Percentiles rank a stretch among this genome's conserved stretches.
These are phyloP conservation scores for Colletotrichum lini DNA, from an alignment of 2,329 filamentous ascomycete species.

Conservation along the genomic window DNA sequence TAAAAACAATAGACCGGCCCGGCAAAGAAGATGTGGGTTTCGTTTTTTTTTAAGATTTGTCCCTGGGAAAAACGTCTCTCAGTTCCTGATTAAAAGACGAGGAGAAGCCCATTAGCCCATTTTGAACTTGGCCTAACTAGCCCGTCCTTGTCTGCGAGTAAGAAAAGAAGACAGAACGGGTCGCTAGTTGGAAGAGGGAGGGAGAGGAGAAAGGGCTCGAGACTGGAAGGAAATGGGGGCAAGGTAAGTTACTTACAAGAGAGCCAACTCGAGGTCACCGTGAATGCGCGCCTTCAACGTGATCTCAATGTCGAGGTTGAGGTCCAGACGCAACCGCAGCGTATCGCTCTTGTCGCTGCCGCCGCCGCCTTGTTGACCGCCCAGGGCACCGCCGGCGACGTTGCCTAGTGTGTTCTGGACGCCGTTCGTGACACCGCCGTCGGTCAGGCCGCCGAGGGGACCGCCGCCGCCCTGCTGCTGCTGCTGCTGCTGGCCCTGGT, in stretches of 20 bases:
- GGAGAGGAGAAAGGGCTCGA: constrained; percentile 21
- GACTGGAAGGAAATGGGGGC: constrained; percentile 22
- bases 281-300: constrained; percentile 89
- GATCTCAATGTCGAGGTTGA: constrained; percentile 88
- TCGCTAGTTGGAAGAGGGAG: constrained; percentile 26
- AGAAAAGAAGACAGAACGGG: constrained; percentile 42
- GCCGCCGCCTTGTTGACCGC: constrained; percentile 50
- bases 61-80: constrained; percentile 43
- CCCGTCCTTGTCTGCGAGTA: constrained; percentile 43
- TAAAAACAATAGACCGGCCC: constrained; percentile 3
- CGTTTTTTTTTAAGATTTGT: constrained; percentile 39
- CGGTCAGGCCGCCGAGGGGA: constrained; percentile 50
- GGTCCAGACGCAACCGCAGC: constrained; percentile 80
- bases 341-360: constrained; percentile 72
- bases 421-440: constrained; percentile 53
- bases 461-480: constrained; percentile 35
- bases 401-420: constrained; percentile 59
- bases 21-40: neutral
- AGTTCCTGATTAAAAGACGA: constrained; percentile 44
- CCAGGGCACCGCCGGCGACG: constrained; percentile 55
- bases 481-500: constrained; percentile 17
- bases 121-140: constrained; percentile 44
- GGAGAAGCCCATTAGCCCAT: constrained; percentile 45
- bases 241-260: constrained; percentile 63
- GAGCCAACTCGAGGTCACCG: constrained; percentile 84